Evolutionary conservation across 129 eudicot species (phyloP).

Genomic region (Tagetes erecta): DNA sequence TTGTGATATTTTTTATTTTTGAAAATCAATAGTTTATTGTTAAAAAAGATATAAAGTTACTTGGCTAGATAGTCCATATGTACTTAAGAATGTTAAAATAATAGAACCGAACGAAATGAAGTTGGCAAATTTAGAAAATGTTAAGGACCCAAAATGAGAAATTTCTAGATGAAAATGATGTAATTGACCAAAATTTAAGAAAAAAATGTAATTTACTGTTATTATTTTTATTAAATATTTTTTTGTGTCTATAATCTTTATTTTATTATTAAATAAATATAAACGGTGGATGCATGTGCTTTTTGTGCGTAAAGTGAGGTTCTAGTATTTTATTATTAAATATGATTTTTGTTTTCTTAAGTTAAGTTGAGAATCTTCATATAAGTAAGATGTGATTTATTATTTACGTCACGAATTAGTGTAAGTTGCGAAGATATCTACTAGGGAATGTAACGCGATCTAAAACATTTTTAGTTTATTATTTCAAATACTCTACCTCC

Average conservation of each 20-base stretch:
- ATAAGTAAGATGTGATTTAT: neutral
- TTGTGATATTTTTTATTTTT: too few relatives aligned
- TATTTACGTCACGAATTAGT: neutral
- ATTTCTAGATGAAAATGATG: too few relatives aligned
- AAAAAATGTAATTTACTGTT: too few relatives aligned
- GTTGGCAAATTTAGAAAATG: too few relatives aligned
- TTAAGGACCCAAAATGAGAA: too few relatives aligned
- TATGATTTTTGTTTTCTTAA: neutral
- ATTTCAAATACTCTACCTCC: neutral
- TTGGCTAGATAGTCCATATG: too few relatives aligned
- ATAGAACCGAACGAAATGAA: too few relatives aligned
- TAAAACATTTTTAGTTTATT: neutral
- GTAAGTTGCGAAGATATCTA: neutral
- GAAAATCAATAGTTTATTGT: too few relatives aligned
- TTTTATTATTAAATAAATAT: neutral
- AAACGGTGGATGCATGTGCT: constrained; percentile 22
- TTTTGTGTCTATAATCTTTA: neutral
- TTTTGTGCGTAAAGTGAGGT: constrained; percentile 21
- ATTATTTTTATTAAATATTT: neutral
- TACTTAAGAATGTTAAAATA: too few relatives aligned
- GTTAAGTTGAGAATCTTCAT: neutral
- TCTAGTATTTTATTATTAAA: too few relatives aligned
- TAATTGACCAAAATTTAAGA: too few relatives aligned
- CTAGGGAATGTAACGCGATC: neutral
- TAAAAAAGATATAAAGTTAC: too few relatives aligned